Percentiles rank a stretch among this genome's conserved stretches.
These are phyloP conservation scores for Dissoconium aciculare DNA, from an alignment of 2,329 filamentous ascomycete species.

Conservation along the genomic window DNA sequence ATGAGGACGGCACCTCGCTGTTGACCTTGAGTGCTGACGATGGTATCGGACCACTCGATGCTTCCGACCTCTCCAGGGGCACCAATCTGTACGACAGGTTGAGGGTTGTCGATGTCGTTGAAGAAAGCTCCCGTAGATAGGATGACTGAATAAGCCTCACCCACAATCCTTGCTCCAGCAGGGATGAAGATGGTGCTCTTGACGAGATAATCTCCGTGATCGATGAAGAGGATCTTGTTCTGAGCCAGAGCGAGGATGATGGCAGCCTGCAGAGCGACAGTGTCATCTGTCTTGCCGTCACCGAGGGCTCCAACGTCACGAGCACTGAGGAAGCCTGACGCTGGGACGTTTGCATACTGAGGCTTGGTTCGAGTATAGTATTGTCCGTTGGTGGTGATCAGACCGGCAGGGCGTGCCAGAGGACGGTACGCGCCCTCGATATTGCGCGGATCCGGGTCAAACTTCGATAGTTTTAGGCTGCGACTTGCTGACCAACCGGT, in stretches of 20 bases:
- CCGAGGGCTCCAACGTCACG: constrained; percentile 31
- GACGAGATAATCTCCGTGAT: constrained; percentile 59
- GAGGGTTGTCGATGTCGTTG: constrained; percentile 41
- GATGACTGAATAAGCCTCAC: constrained; percentile 44
- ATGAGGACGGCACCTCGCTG: constrained; percentile 55
- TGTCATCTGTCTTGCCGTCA: constrained; percentile 45
- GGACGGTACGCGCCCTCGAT: constrained; percentile 32
- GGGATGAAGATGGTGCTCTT: constrained; percentile 53
- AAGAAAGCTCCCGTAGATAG: constrained; percentile 43
- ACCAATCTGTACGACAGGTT: constrained; percentile 54
- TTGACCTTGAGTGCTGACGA: constrained; percentile 53
- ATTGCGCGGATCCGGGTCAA: constrained; percentile 29
- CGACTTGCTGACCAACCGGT: constrained; percentile 32
- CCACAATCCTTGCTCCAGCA: constrained; percentile 40
- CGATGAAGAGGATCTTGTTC: constrained; percentile 53
- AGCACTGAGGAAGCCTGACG: constrained; percentile 31
- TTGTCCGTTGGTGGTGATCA: constrained; percentile 31
- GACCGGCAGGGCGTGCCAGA: constrained; percentile 28
- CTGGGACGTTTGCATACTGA: constrained; percentile 33
- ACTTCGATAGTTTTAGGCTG: constrained; percentile 27
- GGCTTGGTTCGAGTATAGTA: constrained; percentile 41
- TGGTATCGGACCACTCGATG: constrained; percentile 57
- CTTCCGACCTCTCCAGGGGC: constrained; percentile 46
- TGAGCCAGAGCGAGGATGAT: constrained; percentile 35
- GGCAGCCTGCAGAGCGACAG: constrained; percentile 42